Base-by-base conservation (phyloP, 331 rosid species). In the Quercus phellos region DNA sequence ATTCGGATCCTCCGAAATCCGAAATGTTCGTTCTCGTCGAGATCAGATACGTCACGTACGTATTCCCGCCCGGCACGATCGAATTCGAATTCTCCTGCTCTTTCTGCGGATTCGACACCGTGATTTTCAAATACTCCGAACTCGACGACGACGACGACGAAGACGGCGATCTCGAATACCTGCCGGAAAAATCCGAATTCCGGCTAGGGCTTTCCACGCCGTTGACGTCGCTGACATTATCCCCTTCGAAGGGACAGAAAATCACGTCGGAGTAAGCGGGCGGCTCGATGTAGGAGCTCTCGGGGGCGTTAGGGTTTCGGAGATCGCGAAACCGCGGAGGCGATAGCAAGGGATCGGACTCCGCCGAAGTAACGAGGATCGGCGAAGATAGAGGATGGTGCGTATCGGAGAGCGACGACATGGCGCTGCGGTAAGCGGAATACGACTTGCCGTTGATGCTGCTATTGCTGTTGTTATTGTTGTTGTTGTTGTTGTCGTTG, bases 81-180 rank as follows among this genome's bases (percentile, higher is more conserved):
- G 99, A 95, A 74, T 89, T 95, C 58, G 98, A 70, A 14, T 73
- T 75, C 26, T 93, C 98, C 53, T 86, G 96, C 88, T 93, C 98
- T 81, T 93, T 95, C 74, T 82, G 89, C 0, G 99, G 99, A 80
- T 91, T 89, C 58, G 98, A 90, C 4, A 95, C 98, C 75, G 99
- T 86, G 58, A 95, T 89, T 54, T 70, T 90, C 3, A 95, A 27
- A 76, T 88, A 87, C 27, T 91, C 99, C 43, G 89, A 83, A 19
- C 82, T 75, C 13, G 88, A 88, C 9, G 90, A 85, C 10, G 38
- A 6, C 8, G 84, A 73, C 53, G 88, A 38, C 21, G 90, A 89
- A 17, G 89, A 85, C 11, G 86, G 30, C 29, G 90, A 94, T 80
- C 94, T 84, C 22, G 95, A 87, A 56, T 73, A 56, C 43, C 83